phyloP scores from a whole-genome alignment of 192 early-diverging fungal species.

The Entomortierella lignicola region DNA sequence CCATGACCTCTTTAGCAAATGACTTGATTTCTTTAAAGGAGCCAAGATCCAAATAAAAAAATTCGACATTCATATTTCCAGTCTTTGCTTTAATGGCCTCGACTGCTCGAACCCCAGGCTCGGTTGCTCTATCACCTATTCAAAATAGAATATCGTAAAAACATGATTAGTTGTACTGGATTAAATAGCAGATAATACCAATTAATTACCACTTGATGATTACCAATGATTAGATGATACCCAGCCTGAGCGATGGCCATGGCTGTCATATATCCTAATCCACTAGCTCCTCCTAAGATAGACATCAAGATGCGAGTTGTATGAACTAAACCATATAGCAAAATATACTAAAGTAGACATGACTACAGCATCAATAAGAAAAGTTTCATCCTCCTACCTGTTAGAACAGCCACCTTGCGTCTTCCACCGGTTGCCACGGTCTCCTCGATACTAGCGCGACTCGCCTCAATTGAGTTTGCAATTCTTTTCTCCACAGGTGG shows the following conservation, averaged over 20 bases:
- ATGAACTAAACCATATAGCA: too few relatives aligned
- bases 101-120: conserved; percentile 37
- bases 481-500: conserved; percentile 33
- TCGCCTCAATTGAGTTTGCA: conserved; percentile 28
- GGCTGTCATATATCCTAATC: conserved; percentile 34
- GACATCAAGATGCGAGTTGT: too few relatives aligned
- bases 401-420: conserved; percentile 38
- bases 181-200: too few relatives aligned
- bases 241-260: conserved; percentile 43
- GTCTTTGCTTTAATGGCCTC: conserved; percentile 46
- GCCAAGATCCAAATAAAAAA: conserved; percentile 41
- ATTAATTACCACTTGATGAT: too few relatives aligned
- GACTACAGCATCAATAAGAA: too few relatives aligned
- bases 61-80: conserved; percentile 37
- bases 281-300: conserved; percentile 31
- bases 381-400: conserved; percentile 15
- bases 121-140: conserved; percentile 45
- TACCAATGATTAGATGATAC: conserved; percentile 52
- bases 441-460: conserved; percentile 8
- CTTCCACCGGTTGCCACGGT: conserved; percentile 21
- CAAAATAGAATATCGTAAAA: background rate
- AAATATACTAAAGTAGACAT: too few relatives aligned
- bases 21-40: conserved; percentile 33
- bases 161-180: too few relatives aligned
- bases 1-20: conserved; percentile 14